Base-by-base conservation (phyloP, 2,329 filamentous ascomycete genomes). In the Diaporthe citriasiana region DNA sequence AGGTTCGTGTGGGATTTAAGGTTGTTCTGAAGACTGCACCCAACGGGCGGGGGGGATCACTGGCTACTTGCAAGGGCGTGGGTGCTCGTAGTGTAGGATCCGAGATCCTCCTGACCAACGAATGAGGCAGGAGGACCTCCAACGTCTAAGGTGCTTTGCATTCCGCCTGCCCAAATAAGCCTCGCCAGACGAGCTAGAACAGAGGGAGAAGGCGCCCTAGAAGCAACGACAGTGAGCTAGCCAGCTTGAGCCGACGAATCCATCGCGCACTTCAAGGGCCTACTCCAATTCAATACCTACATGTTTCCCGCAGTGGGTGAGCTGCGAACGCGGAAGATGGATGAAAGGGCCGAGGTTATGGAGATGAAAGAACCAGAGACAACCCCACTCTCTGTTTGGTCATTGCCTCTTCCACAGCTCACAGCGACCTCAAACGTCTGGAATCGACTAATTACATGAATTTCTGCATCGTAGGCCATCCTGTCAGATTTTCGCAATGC, bases 1-100 rank as follows among this genome's bases (percentile, higher is more conserved):
- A 63, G 40, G 59, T 47, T 63, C 40, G 17, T n/a, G 38, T 42
- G 59, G 59, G 25, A 63, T 63, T 59, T 63, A 63, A 63, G 59
- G 25, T 45, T 63, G 59, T 45, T 22, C 38, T 27, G 40, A 8
- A 42, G 33, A 42, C 30, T 30, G 38, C 25, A 42, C 8, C n/a
- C 22, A 10, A 45, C 15, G 40, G 40, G 59, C 15, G 59, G 59
- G 59, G 55, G 55, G 59, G 30, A n/a, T 13, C n/a, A 42, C n/a
- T 42, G 35, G 38, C 38, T 9, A 27, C 57, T 42, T 13, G 40
- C 5, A 3, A 19, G 42, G 17, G 13, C 40, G 40, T 5, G 15
- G 25, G 40, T 10, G 25, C 40, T 63, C 17, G 40, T 45, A 63
- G 59, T 9, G 40, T 45, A 63, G 59, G 59, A 63, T 63, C 25